Base-by-base conservation (phyloP, 2,329 filamentous ascomycete genomes). In the Coniochaeta sp. region DNA sequence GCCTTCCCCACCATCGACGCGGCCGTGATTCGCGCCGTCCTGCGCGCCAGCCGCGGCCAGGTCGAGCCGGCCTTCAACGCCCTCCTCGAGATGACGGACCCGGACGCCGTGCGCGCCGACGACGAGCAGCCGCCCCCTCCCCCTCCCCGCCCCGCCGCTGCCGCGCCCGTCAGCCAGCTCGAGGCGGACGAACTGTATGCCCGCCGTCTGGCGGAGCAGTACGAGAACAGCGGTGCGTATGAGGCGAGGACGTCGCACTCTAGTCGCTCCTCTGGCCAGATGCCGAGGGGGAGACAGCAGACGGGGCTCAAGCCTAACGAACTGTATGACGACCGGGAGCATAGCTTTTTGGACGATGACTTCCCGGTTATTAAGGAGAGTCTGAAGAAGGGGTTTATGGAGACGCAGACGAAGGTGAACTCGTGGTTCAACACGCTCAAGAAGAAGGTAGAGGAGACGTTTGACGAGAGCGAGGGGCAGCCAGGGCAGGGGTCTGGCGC, bases 41-140 rank as follows among this genome's bases (percentile, higher is more conserved):
- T 99, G 57, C 78, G 81, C 22, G 94, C 94, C 13, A 97, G 94
- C 67, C 79, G 85, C 53, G 92, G 91, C 54, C 83, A 86, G 62
- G 85, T 97, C 47, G 94, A 99, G 68, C 88, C 90, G 28, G 92
- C 94, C 13, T 99, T 99, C 72, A 94, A 96, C 71, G 94, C 94
- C 31, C 78, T 99, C 40, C 78, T 99, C 42, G 85, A 85, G 61
- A 89, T 90, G 86, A 89, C 86, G 55, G 88, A 91, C 63, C 88
- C 88, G 6, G 85, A 86, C 65, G 85, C 87, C 7, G 75, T 70
- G 27, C 72, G 70, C 60, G 71, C 77, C 50, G 76, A 81, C 49
- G 73, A 42, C 18, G 81, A 84, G 53, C 71, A 75, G 18, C 85
- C 89, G n/a, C 86, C 87, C 6, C 85, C 86, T 13, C 87, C 86